Conservation (phyloP, 805 yeast genomes). For the Ogataea naganishii region DNA sequence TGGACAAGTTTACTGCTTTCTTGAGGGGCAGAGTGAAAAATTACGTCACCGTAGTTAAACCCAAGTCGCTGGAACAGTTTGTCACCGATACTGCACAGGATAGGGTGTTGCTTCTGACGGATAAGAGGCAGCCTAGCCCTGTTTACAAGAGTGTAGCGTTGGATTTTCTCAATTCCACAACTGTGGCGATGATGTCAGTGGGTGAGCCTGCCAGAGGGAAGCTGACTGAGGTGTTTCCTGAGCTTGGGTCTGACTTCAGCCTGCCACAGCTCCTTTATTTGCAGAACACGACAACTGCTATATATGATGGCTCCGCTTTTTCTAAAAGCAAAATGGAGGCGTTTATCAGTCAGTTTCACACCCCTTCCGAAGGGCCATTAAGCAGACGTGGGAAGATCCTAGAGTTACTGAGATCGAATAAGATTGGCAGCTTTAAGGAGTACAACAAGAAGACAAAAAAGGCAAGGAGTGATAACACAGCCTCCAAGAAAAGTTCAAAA, state of each 20-base stretch:
- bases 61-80: slow-evolving; percentile 23
- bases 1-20: slow-evolving; percentile 45
- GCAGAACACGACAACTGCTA: no score
- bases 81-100: slow-evolving; percentile 15
- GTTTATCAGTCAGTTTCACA: slow-evolving; percentile 22
- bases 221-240: no score
- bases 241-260: no score
- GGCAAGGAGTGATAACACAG: no score
- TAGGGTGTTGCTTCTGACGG: slow-evolving; percentile 46
- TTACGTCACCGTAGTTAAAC: slow-evolving; percentile 45
- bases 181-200: no score
- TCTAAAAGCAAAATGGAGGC: no score
- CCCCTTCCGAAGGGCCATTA: slow-evolving; percentile 26
- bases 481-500: no score
- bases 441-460: slow-evolving; percentile 8
- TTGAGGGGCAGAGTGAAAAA: slow-evolving; percentile 54
- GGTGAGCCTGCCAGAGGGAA: no score
- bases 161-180: no score
- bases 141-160: slow-evolving; percentile 58
- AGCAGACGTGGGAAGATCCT: slow-evolving; percentile 17
- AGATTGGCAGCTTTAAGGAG: slow-evolving; percentile 13
- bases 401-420: slow-evolving; percentile 13
- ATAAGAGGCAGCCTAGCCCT: slow-evolving; percentile 40
- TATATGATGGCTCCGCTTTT: no score
- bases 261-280: slow-evolving; percentile 19